A percentile compares a stretch with the other conserved stretches of the same genome.
Evolutionary conservation across 768 basidiomycete genomes (phyloP).

Genomic region (Boletus sp.): DNA sequence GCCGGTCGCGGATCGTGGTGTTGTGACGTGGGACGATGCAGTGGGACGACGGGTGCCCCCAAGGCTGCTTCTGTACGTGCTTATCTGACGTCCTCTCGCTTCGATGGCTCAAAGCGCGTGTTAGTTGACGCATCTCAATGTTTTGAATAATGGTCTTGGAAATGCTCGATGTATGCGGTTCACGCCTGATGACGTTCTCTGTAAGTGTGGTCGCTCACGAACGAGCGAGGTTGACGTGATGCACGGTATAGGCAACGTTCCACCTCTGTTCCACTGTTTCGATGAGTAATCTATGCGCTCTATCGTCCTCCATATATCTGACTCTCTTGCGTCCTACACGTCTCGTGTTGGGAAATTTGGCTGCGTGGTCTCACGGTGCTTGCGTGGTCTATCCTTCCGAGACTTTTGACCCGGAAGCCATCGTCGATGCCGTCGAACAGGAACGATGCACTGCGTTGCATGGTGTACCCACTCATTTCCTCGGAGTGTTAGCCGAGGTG

Average conservation of each 20-base stretch:
- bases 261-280: conserved; percentile 87
- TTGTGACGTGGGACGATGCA: conserved; percentile 26
- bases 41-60: conserved; percentile 77
- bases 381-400: conserved; percentile 75
- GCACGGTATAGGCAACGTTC: conserved; percentile 62
- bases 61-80: conserved; percentile 77
- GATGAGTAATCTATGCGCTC: conserved; percentile 54
- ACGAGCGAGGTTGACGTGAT: not conserved
- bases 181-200: conserved; percentile 62
- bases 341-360: conserved; percentile 78
- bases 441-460: conserved; percentile 79
- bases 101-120: not conserved
- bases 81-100: not conserved
- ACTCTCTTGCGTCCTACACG: conserved; percentile 40
- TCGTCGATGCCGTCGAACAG: conserved; percentile 66
- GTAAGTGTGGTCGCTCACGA: conserved; percentile 38
- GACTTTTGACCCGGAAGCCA: conserved; percentile 57
- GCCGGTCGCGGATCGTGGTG: not conserved
- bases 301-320: conserved; percentile 8
- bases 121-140: conserved; percentile 74
- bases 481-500: conserved; percentile 70
- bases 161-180: conserved; percentile 74
- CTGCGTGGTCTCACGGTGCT: conserved; percentile 71
- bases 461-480: conserved; percentile 84
- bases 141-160: conserved; percentile 73